Conservation (phyloP, 805 yeast genomes). For the Wickerhamiella nectarea region DNA sequence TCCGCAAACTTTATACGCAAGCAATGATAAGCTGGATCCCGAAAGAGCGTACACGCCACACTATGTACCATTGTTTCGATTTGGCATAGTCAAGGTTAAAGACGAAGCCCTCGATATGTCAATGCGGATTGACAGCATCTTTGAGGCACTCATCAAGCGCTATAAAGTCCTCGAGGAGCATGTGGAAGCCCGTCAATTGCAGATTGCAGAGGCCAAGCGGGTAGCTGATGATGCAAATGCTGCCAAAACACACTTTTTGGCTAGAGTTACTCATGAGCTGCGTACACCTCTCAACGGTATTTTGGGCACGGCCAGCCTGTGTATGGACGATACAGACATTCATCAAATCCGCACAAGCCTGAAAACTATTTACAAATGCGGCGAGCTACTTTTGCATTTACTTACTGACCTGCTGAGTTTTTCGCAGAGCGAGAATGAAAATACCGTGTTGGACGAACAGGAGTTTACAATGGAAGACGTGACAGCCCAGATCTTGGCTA, state of each 20-base stretch:
- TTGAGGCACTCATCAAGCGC: conserved; percentile 75
- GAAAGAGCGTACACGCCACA: background rate
- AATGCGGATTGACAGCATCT: conserved; percentile 87
- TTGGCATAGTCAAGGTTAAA: conserved; percentile 17
- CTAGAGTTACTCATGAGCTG: conserved; percentile 85
- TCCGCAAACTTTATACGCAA: background rate
- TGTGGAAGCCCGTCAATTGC: conserved; percentile 73
- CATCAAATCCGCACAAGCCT: conserved; percentile 55
- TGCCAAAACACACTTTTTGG: conserved; percentile 87
- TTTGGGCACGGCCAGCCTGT: conserved; percentile 86
- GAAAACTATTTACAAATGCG: conserved; percentile 76
- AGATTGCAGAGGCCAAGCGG: conserved; percentile 67
- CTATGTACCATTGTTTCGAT: conserved; percentile 2
- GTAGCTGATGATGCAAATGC: conserved; percentile 81
- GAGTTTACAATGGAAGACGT: conserved; percentile 70
- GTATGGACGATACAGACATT: conserved; percentile 62
- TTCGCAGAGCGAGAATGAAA: conserved; percentile 78
- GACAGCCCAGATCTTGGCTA: conserved; percentile 70
- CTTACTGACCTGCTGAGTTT: conserved; percentile 83
- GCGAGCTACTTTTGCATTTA: conserved; percentile 77
- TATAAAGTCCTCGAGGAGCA: conserved; percentile 78
- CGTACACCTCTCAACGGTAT: conserved; percentile 95
- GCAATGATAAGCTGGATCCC: background rate
- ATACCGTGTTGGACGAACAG: conserved; percentile 69
- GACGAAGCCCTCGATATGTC: conserved; percentile 86